Percentiles rank a stretch among this genome's conserved stretches.
phyloP scores from a whole-genome alignment of 2,329 filamentous ascomycete species.

The Aureobasidium sp. region DNA sequence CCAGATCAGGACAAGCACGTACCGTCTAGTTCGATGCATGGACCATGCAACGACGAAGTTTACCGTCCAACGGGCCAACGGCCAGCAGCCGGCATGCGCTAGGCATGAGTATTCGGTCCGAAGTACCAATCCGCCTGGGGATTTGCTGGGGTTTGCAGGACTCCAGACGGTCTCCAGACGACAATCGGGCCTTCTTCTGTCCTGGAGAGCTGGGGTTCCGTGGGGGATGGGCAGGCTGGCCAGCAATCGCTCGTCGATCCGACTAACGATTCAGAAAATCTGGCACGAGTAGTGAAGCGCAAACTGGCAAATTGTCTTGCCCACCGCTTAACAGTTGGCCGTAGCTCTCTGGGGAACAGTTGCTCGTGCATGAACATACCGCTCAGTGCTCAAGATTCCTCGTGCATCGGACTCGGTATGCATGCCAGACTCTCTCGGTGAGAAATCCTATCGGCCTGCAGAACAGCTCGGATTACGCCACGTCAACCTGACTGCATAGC shows the following conservation, averaged over 20 bases:
- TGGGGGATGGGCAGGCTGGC: slow-evolving; percentile 6
- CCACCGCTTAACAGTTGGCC: background rate
- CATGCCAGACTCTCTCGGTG: background rate
- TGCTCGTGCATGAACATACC: background rate
- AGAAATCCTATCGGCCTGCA: background rate
- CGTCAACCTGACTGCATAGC: slow-evolving; percentile 2
- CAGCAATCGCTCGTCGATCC: slow-evolving; percentile 6
- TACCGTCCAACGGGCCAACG: background rate
- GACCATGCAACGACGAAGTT: slow-evolving; percentile 14
- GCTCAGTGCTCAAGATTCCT: background rate
- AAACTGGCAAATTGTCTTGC: background rate
- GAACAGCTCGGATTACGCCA: slow-evolving; percentile 2
- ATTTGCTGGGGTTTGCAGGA: background rate
- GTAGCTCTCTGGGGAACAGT: background rate
- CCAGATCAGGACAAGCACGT: slow-evolving; percentile 14
- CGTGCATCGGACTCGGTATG: background rate
- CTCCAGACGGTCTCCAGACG: background rate
- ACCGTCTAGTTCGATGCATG: slow-evolving; percentile 3
- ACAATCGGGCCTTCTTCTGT: slow-evolving; percentile 3
- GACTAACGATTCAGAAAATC: slow-evolving; percentile 8
- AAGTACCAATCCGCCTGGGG: background rate
- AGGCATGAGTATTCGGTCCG: slow-evolving; percentile 1
- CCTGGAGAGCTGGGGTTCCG: slow-evolving; percentile 3
- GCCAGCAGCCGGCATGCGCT: slow-evolving; percentile 3
- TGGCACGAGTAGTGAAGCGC: slow-evolving; percentile 1